These are phyloP conservation scores for Ophiobolus disseminans DNA, from an alignment of 2,329 filamentous ascomycete species.

Conservation along the genomic window DNA sequence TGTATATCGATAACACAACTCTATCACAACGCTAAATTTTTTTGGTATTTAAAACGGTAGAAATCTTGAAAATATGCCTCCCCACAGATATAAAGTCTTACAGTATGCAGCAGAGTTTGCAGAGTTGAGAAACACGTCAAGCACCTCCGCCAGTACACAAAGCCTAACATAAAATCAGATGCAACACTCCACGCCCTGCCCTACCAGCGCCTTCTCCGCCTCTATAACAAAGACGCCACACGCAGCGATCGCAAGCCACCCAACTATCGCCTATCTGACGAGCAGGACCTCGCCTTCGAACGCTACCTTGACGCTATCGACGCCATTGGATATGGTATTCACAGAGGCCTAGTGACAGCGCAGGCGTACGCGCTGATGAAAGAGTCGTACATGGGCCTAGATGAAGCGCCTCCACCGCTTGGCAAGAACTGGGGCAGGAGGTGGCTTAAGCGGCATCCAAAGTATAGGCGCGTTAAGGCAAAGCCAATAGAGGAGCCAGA, in stretches of 20 bases:
- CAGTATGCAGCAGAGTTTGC: neutral
- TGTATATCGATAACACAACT: no score
- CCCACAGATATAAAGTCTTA: neutral
- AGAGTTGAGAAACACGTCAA: neutral
- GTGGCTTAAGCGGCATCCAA: neutral
- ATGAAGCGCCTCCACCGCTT: neutral
- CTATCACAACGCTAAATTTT: no score
- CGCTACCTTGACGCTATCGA: slow-evolving; percentile 4
- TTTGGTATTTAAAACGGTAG: neutral
- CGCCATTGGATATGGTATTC: slow-evolving; percentile 6
- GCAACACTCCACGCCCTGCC: neutral
- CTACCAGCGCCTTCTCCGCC: neutral
- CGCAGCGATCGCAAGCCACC: slow-evolving; percentile 1
- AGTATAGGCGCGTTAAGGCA: neutral
- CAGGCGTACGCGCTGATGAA: slow-evolving; percentile 1
- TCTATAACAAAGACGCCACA: neutral
- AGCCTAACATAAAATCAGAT: neutral
- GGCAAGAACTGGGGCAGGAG: neutral
- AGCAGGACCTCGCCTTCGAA: slow-evolving; percentile 5
- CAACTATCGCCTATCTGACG: neutral
- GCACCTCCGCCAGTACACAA: neutral
- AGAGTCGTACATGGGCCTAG: slow-evolving; percentile 1
- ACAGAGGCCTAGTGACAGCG: neutral
- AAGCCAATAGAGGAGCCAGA: slow-evolving; percentile 5
- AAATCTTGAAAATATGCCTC: neutral